phyloP scores from a whole-genome alignment of 768 basidiomycete genomes.

The Lepiota brunneoincarnata region DNA sequence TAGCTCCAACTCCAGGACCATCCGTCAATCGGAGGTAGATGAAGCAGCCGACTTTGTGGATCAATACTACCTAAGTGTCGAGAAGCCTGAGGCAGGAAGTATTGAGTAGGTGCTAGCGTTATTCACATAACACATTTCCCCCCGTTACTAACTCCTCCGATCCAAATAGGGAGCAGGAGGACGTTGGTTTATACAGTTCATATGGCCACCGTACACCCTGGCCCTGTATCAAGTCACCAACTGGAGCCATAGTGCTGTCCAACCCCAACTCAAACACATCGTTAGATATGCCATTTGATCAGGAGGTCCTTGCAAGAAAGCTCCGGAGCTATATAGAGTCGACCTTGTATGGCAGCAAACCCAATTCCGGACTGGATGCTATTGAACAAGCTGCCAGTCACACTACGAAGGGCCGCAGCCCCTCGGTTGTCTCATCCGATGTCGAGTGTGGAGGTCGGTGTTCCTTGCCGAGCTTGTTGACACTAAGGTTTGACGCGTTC shows the following conservation, averaged over 20 bases:
- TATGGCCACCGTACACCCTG: conserved; percentile 20
- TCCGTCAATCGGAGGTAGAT: conserved; percentile 9
- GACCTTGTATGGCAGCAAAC: background rate
- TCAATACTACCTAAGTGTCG: conserved; percentile 16
- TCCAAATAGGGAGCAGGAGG: conserved; percentile 24
- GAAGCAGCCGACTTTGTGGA: conserved; percentile 19
- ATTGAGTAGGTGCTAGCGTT: conserved; percentile 12
- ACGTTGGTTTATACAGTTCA: conserved; percentile 26
- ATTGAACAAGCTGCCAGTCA: background rate
- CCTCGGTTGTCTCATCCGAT: background rate
- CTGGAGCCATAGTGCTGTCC: background rate
- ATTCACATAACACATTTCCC: background rate
- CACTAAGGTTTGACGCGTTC: background rate
- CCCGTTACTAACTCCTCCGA: background rate
- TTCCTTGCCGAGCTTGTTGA: background rate
- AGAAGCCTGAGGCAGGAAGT: conserved; percentile 9
- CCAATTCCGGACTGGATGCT: background rate
- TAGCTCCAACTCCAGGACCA: background rate
- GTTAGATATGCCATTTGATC: background rate
- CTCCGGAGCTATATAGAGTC: conserved; percentile 9
- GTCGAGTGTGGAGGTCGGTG: background rate
- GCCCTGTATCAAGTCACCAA: conserved; percentile 4
- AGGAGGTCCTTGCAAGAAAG: conserved; percentile 7
- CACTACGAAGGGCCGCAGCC: background rate
- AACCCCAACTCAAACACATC: background rate